Percentiles rank a stretch among this genome's conserved stretches.
Conservation (phyloP, 495 filamentous ascomycete genomes). For the Trichoderma parareesei region DNA sequence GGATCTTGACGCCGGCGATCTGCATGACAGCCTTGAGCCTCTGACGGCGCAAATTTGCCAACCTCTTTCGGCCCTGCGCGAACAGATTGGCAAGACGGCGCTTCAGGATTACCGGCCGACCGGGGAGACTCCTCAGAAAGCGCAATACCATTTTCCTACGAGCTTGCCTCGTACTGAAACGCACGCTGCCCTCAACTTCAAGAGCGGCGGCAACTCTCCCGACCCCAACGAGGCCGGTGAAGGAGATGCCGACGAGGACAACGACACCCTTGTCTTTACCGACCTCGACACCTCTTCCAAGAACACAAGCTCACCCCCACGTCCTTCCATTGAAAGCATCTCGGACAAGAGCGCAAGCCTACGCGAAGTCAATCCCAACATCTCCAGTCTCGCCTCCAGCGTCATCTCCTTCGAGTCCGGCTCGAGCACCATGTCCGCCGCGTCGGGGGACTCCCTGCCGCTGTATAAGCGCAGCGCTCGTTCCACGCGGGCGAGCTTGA, state of each 20-base stretch:
- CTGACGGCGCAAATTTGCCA: conserved; percentile 53
- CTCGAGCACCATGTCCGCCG: conserved; percentile 21
- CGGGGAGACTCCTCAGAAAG: conserved; percentile 76
- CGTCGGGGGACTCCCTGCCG: conserved; percentile 28
- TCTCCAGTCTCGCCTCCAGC: conserved; percentile 19
- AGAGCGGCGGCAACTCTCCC: conserved; percentile 34
- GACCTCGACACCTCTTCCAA: conserved; percentile 24
- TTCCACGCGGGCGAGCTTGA: conserved; percentile 31
- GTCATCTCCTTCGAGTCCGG: conserved; percentile 24
- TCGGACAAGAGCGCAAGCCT: conserved; percentile 26
- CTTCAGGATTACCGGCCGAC: conserved; percentile 76
- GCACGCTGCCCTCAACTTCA: conserved; percentile 58
- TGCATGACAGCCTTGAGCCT: conserved; percentile 49
- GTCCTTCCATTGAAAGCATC: conserved; percentile 14
- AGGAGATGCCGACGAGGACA: neutral
- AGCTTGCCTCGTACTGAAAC: conserved; percentile 66
- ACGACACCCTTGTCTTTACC: conserved; percentile 24
- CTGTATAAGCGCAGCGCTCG: conserved; percentile 46
- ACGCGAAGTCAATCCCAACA: conserved; percentile 38
- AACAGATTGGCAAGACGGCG: conserved; percentile 48
- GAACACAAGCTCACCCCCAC: conserved; percentile 21
- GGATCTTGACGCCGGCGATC: conserved; percentile 38
- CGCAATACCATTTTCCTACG: conserved; percentile 65
- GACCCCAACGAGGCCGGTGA: neutral
- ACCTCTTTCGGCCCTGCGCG: conserved; percentile 61